Percentiles rank a stretch among this genome's conserved stretches.
Conservation (phyloP, 1,139 yeast species). For the Diutina siamensis region DNA sequence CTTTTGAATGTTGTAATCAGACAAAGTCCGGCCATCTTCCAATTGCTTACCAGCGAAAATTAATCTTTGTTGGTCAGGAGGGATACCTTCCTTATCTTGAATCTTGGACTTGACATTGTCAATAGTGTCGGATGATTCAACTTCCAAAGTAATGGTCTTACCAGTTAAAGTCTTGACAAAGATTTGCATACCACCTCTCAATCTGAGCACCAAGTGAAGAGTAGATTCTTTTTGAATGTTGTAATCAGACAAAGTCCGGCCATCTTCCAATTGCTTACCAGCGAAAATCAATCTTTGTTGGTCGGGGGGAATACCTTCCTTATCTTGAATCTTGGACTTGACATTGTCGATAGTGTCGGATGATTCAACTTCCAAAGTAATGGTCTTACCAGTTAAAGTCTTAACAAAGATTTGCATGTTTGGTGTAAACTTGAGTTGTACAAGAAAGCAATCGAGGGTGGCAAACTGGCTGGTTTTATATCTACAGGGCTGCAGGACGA, state of each 20-base stretch:
- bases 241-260: conserved; percentile 54
- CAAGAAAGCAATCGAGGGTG: conserved; percentile 7
- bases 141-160: conserved; percentile 13
- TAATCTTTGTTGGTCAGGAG: conserved; percentile 13
- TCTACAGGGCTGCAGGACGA: neutral
- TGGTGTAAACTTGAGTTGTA: conserved; percentile 8
- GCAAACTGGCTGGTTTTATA: neutral
- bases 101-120: conserved; percentile 13
- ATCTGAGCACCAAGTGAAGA: conserved; percentile 76
- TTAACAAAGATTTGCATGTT: conserved; percentile 70
- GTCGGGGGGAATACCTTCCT: conserved; percentile 93
- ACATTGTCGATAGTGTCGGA: conserved; percentile 92
- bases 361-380: conserved; percentile 90
- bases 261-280: conserved; percentile 87
- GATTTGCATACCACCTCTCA: conserved; percentile 50
- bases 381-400: conserved; percentile 68
- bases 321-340: conserved; percentile 88
- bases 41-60: conserved; percentile 13
- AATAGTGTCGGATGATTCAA: conserved; percentile 12
- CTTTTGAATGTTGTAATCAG: conserved; percentile 13
- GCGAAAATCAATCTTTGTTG: conserved; percentile 90
- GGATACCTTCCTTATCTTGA: conserved; percentile 13
- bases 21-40: conserved; percentile 13
- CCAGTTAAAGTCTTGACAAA: conserved; percentile 13
- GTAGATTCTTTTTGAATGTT: conserved; percentile 65